phyloP scores from a whole-genome alignment of 2,329 filamentous ascomycete species.

The Aspergillus caelatus region DNA sequence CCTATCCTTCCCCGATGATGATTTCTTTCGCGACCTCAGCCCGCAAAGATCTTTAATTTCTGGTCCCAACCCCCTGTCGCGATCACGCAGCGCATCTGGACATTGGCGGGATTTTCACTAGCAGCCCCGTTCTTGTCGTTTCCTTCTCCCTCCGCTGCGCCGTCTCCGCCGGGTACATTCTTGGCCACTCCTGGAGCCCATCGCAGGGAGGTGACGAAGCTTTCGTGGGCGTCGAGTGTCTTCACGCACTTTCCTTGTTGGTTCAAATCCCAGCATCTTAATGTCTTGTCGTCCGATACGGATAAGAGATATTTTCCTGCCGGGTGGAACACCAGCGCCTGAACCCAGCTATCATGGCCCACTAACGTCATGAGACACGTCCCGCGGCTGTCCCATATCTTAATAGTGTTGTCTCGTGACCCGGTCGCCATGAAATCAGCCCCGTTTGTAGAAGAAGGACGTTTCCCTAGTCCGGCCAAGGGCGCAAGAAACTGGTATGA shows the following conservation, averaged over 20 bases:
- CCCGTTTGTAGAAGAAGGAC: constrained; percentile 66
- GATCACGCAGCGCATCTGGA: constrained; percentile 78
- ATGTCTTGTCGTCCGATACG: constrained; percentile 82
- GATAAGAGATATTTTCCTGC: constrained; percentile 86
- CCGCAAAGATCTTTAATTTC: constrained; percentile 76
- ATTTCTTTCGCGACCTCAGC: constrained; percentile 2
- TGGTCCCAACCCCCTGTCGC: constrained; percentile 83
- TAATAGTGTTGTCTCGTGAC: constrained; percentile 84
- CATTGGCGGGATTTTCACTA: not conserved
- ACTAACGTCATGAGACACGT: constrained; percentile 78
- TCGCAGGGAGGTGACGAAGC: constrained; percentile 80
- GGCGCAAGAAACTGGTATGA: constrained; percentile 73
- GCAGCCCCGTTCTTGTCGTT: constrained; percentile 6
- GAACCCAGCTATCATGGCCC: constrained; percentile 93
- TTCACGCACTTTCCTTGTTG: constrained; percentile 90
- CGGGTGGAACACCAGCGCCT: constrained; percentile 81
- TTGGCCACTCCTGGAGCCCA: constrained; percentile 81
- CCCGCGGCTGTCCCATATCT: constrained; percentile 81
- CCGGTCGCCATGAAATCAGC: constrained; percentile 88
- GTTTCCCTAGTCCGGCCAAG: constrained; percentile 78
- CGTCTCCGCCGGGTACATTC: constrained; percentile 44
- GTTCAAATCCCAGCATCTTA: constrained; percentile 86
- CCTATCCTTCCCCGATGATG: not conserved
- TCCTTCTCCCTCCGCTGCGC: constrained; percentile 16
- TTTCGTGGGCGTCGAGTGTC: constrained; percentile 72